Evolutionary conservation across 306 rosid genomes (phyloP).

Genomic region (Cucumis melo): DNA sequence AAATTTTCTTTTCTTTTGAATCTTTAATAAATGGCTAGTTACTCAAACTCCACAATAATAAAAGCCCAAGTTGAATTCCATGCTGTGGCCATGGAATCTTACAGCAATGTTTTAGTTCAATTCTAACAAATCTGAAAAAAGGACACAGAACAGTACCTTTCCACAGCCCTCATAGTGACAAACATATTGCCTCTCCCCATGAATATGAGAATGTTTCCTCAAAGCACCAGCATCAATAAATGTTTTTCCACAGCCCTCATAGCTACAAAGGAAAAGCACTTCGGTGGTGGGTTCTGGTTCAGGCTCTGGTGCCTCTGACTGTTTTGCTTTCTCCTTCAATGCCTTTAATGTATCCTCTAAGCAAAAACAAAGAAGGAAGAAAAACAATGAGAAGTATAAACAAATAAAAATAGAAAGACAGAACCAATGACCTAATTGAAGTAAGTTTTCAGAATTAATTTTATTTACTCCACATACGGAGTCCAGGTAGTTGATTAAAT

Average conservation of each 20-base stretch:
- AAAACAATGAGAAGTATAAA: slow-evolving; percentile 11
- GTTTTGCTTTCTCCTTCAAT: slow-evolving; percentile 56
- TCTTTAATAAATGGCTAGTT: background rate
- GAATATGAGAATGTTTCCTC: slow-evolving; percentile 95
- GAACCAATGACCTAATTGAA: background rate
- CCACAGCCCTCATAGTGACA: slow-evolving; percentile 91
- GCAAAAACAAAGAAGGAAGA: slow-evolving; percentile 2
- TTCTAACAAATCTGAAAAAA: background rate
- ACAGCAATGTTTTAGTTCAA: background rate
- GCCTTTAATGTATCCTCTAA: slow-evolving; percentile 59
- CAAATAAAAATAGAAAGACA: background rate
- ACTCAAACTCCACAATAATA: background rate
- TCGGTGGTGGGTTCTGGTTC: slow-evolving; percentile 97
- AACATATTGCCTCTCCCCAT: slow-evolving; percentile 85
- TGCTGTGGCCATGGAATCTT: background rate
- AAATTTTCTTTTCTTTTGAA: background rate
- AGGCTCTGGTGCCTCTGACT: slow-evolving; percentile 58
- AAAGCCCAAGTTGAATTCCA: background rate
- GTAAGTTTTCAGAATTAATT: background rate
- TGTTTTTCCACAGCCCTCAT: slow-evolving; percentile 88
- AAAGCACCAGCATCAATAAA: slow-evolving; percentile 96
- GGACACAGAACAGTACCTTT: slow-evolving; percentile 40
- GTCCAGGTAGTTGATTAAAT: background rate
- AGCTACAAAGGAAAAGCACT: slow-evolving; percentile 97
- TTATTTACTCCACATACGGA: background rate